Evolutionary conservation across 2,329 filamentous ascomycete genomes (phyloP).

Genomic region (Cercospora brassicicola): DNA sequence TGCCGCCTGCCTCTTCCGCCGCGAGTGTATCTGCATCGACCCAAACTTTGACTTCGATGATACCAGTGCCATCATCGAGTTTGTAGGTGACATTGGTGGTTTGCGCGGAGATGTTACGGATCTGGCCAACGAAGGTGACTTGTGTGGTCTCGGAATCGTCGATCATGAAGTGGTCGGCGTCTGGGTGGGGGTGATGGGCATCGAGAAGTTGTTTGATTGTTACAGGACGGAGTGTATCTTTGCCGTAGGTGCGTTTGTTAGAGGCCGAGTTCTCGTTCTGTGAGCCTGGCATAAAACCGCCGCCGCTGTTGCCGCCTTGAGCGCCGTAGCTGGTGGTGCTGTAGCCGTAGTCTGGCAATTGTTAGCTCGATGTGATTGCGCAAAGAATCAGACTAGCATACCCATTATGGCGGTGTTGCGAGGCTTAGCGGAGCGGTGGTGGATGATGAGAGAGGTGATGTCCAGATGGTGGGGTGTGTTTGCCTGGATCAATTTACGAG

Average conservation of each 20-base stretch:
- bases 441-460: not conserved
- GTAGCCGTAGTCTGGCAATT: constrained; percentile 47
- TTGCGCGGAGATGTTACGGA: constrained; percentile 82
- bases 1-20: constrained; percentile 44
- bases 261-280: constrained; percentile 48
- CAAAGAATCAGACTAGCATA: not conserved
- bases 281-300: constrained; percentile 58
- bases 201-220: constrained; percentile 94
- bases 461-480: not conserved
- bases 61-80: constrained; percentile 83
- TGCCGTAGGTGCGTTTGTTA: constrained; percentile 59
- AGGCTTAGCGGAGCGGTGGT: not conserved
- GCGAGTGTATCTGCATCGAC: constrained; percentile 59
- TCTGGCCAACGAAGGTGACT: constrained; percentile 84
- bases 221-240: constrained; percentile 87
- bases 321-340: constrained; percentile 58
- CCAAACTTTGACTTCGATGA: constrained; percentile 89
- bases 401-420: constrained; percentile 17
- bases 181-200: constrained; percentile 71
- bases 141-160: constrained; percentile 71
- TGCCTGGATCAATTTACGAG: not conserved
- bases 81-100: constrained; percentile 89
- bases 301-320: constrained; percentile 56
- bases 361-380: not conserved
- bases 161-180: constrained; percentile 73